A percentile compares a stretch with the other conserved stretches of the same genome.
These are phyloP conservation scores for Penicillium tannophilum DNA, from an alignment of 495 filamentous ascomycete genomes.

Conservation along the genomic window DNA sequence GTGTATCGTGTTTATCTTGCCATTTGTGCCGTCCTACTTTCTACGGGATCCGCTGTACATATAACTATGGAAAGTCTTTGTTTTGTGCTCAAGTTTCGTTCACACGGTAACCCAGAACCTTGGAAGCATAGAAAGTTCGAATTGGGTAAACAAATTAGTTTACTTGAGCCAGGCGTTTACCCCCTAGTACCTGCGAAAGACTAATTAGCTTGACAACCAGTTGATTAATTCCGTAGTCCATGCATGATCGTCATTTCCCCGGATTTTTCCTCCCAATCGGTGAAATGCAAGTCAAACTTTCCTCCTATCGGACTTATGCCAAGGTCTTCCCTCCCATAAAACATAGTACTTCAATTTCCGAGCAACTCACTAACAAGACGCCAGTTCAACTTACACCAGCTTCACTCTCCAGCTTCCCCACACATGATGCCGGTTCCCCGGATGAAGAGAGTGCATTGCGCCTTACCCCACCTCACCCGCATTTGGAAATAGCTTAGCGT, in stretches of 20 bases:
- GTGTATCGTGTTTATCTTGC: background rate
- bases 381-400: constrained; percentile 2
- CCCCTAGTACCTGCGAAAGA: background rate
- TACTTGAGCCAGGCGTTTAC: background rate
- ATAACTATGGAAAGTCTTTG: constrained; percentile 17
- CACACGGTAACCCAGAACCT: background rate
- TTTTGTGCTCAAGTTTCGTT: background rate
- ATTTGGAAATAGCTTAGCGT: constrained; percentile 10
- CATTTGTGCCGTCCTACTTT: constrained; percentile 5
- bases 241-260: constrained; percentile 16
- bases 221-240: constrained; percentile 1
- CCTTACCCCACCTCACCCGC: constrained; percentile 18
- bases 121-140: background rate
- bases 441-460: constrained; percentile 13
- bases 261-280: constrained; percentile 43
- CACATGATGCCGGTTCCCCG: constrained; percentile 24
- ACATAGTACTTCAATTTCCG: constrained; percentile 15
- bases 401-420: constrained; percentile 14
- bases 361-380: constrained; percentile 9
- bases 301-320: constrained; percentile 37
- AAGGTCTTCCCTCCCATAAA: constrained; percentile 9
- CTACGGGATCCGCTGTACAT: constrained; percentile 29
- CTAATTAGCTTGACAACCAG: background rate
- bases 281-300: constrained; percentile 25
- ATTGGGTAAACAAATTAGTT: background rate